phyloP scores from a whole-genome alignment of 208 protist species.

The Wallacemonas sp. region DNA sequence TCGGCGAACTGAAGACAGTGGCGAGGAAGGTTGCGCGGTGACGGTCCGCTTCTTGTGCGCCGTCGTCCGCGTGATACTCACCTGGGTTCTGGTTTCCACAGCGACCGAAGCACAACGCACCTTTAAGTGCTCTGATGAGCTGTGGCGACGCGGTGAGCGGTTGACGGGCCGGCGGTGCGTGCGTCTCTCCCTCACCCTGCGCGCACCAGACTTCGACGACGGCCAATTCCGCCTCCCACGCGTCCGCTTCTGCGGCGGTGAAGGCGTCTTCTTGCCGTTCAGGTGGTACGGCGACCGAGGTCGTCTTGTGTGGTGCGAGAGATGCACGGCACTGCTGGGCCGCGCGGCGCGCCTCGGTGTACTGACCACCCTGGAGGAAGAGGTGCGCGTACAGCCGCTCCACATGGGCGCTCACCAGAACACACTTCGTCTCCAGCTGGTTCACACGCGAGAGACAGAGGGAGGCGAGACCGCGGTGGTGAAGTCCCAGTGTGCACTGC shows the following conservation, averaged over 20 bases:
- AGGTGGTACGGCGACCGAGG: no score
- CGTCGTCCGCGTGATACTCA: background rate
- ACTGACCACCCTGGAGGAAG: constrained; percentile 70
- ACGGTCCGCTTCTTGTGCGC: background rate
- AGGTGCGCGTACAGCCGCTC: constrained; percentile 77
- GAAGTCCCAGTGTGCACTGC: constrained; percentile 54
- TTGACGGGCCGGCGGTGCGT: background rate
- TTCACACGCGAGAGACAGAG: constrained; percentile 49
- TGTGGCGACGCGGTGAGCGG: no score
- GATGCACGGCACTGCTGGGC: constrained; percentile 21
- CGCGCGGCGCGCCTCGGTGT: constrained; percentile 51
- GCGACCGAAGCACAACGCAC: no score
- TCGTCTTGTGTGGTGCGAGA: background rate
- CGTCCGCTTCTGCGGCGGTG: background rate
- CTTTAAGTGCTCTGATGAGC: no score
- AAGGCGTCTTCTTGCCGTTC: no score
- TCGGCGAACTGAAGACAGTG: background rate
- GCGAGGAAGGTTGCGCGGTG: background rate
- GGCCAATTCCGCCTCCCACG: background rate
- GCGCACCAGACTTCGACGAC: background rate
- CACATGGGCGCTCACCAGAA: constrained; percentile 22
- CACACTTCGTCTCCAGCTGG: no score
- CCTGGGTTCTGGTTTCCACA: background rate
- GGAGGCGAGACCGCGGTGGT: constrained; percentile 72
- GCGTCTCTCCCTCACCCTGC: no score